phyloP scores from a whole-genome alignment of 2,329 filamentous ascomycete species.

The Plenodomus biglobosus region DNA sequence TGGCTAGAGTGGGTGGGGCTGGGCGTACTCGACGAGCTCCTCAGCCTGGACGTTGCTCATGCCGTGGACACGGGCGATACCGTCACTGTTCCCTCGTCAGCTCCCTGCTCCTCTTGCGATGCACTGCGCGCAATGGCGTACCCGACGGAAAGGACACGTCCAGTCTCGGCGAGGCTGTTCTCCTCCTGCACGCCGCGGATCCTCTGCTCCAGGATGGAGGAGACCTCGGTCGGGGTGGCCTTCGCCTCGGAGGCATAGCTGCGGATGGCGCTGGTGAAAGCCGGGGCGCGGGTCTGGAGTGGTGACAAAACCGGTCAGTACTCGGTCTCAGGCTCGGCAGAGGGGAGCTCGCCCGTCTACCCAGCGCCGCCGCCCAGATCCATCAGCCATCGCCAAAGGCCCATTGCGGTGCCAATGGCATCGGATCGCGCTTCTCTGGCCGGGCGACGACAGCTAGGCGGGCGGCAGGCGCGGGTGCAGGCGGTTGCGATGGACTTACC shows the following conservation, averaged over 20 bases:
- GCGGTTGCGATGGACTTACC: conserved; percentile 70
- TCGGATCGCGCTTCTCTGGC: conserved; percentile 36
- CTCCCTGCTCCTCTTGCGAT: conserved; percentile 15
- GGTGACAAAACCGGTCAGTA: conserved; percentile 53
- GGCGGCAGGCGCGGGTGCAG: conserved; percentile 46
- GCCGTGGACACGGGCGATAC: conserved; percentile 99
- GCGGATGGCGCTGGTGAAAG: conserved; percentile 73
- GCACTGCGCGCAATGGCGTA: conserved; percentile 58
- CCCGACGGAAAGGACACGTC: conserved; percentile 97
- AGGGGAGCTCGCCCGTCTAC: conserved; percentile 35
- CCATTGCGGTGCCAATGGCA: conserved; percentile 44
- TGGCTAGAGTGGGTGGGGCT: conserved; percentile 9
- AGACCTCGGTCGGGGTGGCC: conserved; percentile 95
- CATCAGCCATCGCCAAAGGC: conserved; percentile 38
- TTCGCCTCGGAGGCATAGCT: conserved; percentile 92
- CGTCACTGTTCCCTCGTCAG: conserved; percentile 71
- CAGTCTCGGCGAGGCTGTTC: conserved; percentile 93
- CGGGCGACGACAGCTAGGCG: conserved; percentile 35
- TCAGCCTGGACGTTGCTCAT: conserved; percentile 99
- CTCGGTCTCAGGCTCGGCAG: conserved; percentile 36
- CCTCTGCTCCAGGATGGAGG: conserved; percentile 98
- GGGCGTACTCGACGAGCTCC: conserved; percentile 97
- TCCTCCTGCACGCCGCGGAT: conserved; percentile 99
- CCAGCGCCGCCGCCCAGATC: conserved; percentile 46
- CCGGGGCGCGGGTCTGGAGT: conserved; percentile 79